Evolutionary conservation across 768 basidiomycete species (phyloP).

Genomic region (Lactarius hatsudake): DNA sequence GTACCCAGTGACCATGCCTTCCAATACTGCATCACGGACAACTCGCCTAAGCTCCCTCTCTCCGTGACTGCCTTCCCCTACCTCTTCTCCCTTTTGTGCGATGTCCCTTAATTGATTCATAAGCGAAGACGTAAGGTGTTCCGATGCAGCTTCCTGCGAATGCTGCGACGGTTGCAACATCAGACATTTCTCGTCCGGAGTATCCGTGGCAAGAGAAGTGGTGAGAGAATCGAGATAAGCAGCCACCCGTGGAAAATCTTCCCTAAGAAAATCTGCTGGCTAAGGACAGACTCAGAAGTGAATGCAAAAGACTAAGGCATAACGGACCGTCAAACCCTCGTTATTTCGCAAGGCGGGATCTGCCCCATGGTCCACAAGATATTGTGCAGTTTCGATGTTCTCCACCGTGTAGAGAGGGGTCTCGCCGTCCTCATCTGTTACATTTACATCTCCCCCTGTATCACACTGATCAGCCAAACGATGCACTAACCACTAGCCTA

Average conservation of each 20-base stretch:
- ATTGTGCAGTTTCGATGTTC: slow-evolving; percentile 70
- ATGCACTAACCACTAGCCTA: slow-evolving; percentile 4
- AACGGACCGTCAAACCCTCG: slow-evolving; percentile 73
- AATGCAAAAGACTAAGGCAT: not conserved
- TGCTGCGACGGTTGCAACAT: slow-evolving; percentile 54
- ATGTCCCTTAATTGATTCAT: slow-evolving; percentile 66
- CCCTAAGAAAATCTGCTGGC: slow-evolving; percentile 67
- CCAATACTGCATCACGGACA: slow-evolving; percentile 63
- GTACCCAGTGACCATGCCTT: slow-evolving; percentile 63
- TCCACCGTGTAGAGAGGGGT: slow-evolving; percentile 92
- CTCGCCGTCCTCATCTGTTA: slow-evolving; percentile 84
- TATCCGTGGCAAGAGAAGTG: slow-evolving; percentile 29
- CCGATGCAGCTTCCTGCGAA: slow-evolving; percentile 65
- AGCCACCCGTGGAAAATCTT: slow-evolving; percentile 70
- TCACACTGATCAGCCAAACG: not conserved
- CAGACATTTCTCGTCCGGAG: slow-evolving; percentile 26
- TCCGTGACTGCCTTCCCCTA: slow-evolving; percentile 61
- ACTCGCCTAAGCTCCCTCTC: slow-evolving; percentile 54
- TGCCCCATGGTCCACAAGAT: slow-evolving; percentile 78
- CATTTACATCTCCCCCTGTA: slow-evolving; percentile 81
- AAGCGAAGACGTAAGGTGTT: slow-evolving; percentile 63
- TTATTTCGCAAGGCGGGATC: slow-evolving; percentile 56
- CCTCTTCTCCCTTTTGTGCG: slow-evolving; percentile 53
- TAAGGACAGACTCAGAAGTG: slow-evolving; percentile 32
- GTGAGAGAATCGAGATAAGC: slow-evolving; percentile 49